Evolutionary conservation across 345 rosid species (phyloP), one percentile per base, ranked within the genome.

Genomic region (Pistacia vera): DNA sequence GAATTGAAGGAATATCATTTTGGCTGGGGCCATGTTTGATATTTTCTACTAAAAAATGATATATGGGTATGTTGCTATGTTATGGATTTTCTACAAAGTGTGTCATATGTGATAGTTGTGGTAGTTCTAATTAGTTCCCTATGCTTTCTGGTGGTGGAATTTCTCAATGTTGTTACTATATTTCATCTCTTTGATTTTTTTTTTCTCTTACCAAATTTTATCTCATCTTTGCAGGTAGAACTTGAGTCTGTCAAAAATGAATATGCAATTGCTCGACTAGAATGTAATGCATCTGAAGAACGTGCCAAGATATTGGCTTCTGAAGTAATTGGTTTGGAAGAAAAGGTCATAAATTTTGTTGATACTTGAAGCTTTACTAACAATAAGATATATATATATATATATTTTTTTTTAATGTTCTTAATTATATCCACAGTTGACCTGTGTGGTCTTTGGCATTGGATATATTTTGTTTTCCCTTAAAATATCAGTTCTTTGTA

Each of bases 271-370:
- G 98, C 88, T 59, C 93, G 77, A 72, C 89, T 97, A 51, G 97
- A 97, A 79, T 94, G 97, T 75, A 86, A 71, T 79, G 99, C 97
- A 61, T 93, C 97, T 77, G 97, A 97, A 85, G 98, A 92, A 80
- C 92, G 98, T 28, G 92, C 97, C 48, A 92, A 88, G 58, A 85
- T 97, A 80, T 83, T 94, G 83, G 98, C 99, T 78, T 87, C 98
- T 66, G 98, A 97, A 87, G 99, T 94, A 75, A 94, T 97, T 57
- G 90, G 94, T 74, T 90, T 94, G 86, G 99, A 97, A 88, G 99
- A 97, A 86, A 97, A 97, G 98, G 98, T 96, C 87, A 35, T 52
- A 25, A 11, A 41, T 41, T 41, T 41, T 41, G 46, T 41, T 41
- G 46, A 41, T 41, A 8, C 46, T 41, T 41, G 8, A 41, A 41